Percentiles rank a stretch among this genome's conserved stretches.
These are phyloP conservation scores for Scheffersomyces stipitis DNA, from an alignment of 805 yeast species.

Conservation along the genomic window DNA sequence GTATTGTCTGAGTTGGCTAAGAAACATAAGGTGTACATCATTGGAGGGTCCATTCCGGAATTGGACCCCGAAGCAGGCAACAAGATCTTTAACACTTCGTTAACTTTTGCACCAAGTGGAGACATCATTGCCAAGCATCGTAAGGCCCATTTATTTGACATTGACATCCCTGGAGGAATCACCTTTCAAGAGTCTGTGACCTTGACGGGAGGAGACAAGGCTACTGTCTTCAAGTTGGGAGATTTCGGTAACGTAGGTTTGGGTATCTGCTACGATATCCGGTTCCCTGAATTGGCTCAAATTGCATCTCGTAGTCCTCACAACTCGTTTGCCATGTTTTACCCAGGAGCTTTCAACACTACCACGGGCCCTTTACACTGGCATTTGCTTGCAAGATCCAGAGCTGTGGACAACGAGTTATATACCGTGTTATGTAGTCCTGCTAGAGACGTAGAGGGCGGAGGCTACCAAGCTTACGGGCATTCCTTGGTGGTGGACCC, in stretches of 20 bases:
- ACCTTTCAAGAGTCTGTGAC: constrained; percentile 80
- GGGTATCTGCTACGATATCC: constrained; percentile 81
- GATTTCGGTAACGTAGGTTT: constrained; percentile 73
- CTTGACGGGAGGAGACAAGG: constrained; percentile 75
- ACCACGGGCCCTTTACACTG: constrained; percentile 84
- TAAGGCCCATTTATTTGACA: constrained; percentile 88
- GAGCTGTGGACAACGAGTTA: constrained; percentile 75
- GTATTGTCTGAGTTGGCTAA: constrained; percentile 68
- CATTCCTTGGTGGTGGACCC: constrained; percentile 47
- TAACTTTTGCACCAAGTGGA: constrained; percentile 68
- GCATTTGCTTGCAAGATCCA: constrained; percentile 69
- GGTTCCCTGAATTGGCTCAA: constrained; percentile 78
- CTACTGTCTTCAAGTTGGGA: constrained; percentile 71
- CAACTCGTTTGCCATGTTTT: constrained; percentile 72
- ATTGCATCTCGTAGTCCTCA: constrained; percentile 61
- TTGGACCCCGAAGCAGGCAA: constrained; percentile 49
- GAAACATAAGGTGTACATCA: constrained; percentile 57
- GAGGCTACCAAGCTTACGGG: constrained; percentile 47
- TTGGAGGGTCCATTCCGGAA: constrained; percentile 96
- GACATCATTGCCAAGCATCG: constrained; percentile 83
- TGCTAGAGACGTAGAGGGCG: constrained; percentile 63
- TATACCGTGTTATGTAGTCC: constrained; percentile 84
- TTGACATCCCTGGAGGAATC: constrained; percentile 88
- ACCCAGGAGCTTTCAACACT: constrained; percentile 84
- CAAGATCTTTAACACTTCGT: constrained; percentile 32